Conservation (phyloP, 495 filamentous ascomycete genomes). For the Podospora conica region DNA sequence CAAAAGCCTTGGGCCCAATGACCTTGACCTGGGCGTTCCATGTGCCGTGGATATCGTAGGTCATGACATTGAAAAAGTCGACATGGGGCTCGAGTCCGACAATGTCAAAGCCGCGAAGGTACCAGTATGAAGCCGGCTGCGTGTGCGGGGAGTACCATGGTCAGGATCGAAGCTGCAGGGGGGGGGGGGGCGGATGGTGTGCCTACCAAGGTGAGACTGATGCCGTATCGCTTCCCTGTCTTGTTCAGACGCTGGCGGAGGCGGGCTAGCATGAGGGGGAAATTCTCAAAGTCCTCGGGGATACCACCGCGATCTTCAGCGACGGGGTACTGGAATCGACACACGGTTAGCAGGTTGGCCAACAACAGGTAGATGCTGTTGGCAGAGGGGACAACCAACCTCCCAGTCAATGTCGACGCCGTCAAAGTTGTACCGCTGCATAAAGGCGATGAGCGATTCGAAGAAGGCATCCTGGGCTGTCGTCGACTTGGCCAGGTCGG, state of each 20-base stretch:
- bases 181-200: neutral
- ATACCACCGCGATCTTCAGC: conserved; percentile 15
- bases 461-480: conserved; percentile 22
- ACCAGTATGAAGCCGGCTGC: conserved; percentile 37
- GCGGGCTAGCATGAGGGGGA: neutral
- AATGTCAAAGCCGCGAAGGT: conserved; percentile 45
- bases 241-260: conserved; percentile 12
- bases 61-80: conserved; percentile 51
- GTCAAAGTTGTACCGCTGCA: conserved; percentile 20
- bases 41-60: conserved; percentile 34
- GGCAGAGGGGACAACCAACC: neutral
- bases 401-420: conserved; percentile 22
- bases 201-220: conserved; percentile 8
- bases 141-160: no score
- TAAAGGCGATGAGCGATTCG: conserved; percentile 10
- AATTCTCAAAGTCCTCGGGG: conserved; percentile 9
- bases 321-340: conserved; percentile 13
- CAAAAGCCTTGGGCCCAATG: conserved; percentile 21
- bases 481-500: conserved; percentile 17
- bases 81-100: conserved; percentile 26
- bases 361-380: no score
- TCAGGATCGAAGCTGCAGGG: no score
- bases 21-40: neutral
- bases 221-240: neutral
- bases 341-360: neutral